phyloP scores from a whole-genome alignment of 495 filamentous ascomycete genomes.

The Penicillium turbatum region DNA sequence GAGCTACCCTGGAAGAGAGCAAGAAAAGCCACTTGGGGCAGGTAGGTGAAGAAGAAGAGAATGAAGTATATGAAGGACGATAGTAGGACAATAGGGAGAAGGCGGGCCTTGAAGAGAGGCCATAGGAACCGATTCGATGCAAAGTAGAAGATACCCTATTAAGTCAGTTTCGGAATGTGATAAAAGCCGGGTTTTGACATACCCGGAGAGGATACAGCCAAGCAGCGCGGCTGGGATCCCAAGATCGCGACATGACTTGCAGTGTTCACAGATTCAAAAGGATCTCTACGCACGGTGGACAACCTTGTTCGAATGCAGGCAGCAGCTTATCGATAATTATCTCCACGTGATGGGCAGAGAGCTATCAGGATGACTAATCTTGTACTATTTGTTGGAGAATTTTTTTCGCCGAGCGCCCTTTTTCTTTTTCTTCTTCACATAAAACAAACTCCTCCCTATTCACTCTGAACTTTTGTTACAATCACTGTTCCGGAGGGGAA shows the following conservation, averaged over 20 bases:
- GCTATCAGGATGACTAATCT: neutral
- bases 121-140: conserved; percentile 57
- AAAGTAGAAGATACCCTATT: conserved; percentile 59
- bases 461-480: conserved; percentile 43
- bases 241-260: conserved; percentile 20
- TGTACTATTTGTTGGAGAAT: conserved; percentile 15
- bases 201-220: conserved; percentile 56
- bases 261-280: neutral
- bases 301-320: neutral
- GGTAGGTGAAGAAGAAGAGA: conserved; percentile 59
- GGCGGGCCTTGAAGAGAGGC: conserved; percentile 55
- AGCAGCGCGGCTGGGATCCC: conserved; percentile 38
- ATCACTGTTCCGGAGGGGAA: conserved; percentile 48
- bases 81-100: conserved; percentile 55
- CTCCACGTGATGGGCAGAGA: conserved; percentile 21
- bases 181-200: conserved; percentile 8
- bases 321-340: conserved; percentile 44
- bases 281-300: neutral
- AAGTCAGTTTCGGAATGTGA: neutral
- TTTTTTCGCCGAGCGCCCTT: conserved; percentile 25
- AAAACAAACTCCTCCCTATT: conserved; percentile 46
- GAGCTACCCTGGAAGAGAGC: conserved; percentile 56
- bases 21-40: conserved; percentile 60
- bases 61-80: conserved; percentile 56
- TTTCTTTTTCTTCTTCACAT: conserved; percentile 37